Percentiles rank a stretch among this genome's conserved stretches.
Evolutionary conservation across 768 basidiomycete species (phyloP).

Genomic region (Mycena kentingensis): DNA sequence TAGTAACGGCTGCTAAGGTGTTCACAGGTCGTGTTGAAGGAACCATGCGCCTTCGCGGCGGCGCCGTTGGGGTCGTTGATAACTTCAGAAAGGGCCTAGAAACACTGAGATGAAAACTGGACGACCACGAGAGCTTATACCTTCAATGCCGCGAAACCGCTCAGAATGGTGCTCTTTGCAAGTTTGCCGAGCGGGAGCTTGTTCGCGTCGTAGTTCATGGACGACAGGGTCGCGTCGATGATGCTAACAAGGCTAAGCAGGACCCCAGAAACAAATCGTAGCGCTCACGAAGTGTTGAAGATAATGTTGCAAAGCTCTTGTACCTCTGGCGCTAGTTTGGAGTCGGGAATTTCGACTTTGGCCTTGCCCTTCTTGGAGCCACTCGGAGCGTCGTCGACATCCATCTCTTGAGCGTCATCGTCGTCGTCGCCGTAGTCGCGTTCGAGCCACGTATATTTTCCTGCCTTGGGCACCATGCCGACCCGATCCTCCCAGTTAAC

Average conservation of each 20-base stretch:
- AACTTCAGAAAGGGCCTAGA: constrained; percentile 53
- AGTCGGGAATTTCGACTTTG: constrained; percentile 48
- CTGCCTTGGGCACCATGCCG: constrained; percentile 56
- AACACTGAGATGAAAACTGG: constrained; percentile 1
- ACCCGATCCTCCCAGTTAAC: constrained; percentile 51
- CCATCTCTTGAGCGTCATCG: too few relatives aligned
- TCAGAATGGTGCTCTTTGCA: constrained; percentile 59
- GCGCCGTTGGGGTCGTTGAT: constrained; percentile 47
- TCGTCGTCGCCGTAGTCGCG: constrained; percentile 56
- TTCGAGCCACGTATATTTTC: constrained; percentile 65
- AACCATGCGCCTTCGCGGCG: constrained; percentile 39
- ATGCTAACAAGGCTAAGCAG: constrained; percentile 34
- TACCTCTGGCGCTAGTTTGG: constrained; percentile 44
- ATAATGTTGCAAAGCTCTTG: constrained; percentile 55
- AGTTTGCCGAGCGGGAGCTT: constrained; percentile 67
- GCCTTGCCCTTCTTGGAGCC: constrained; percentile 27
- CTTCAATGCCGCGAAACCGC: constrained; percentile 61
- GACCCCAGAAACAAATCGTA: not conserved
- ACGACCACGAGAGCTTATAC: constrained; percentile 25
- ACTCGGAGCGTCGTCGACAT: constrained; percentile 32
- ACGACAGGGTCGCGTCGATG: constrained; percentile 55
- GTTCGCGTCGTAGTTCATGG: constrained; percentile 68
- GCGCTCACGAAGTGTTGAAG: constrained; percentile 50
- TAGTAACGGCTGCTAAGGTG: constrained; percentile 55
- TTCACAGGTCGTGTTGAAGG: constrained; percentile 42